A percentile compares a stretch with the other conserved stretches of the same genome.
phyloP scores from a whole-genome alignment of 1,139 yeast genomes.

The Sugiyamaella neomexicana region DNA sequence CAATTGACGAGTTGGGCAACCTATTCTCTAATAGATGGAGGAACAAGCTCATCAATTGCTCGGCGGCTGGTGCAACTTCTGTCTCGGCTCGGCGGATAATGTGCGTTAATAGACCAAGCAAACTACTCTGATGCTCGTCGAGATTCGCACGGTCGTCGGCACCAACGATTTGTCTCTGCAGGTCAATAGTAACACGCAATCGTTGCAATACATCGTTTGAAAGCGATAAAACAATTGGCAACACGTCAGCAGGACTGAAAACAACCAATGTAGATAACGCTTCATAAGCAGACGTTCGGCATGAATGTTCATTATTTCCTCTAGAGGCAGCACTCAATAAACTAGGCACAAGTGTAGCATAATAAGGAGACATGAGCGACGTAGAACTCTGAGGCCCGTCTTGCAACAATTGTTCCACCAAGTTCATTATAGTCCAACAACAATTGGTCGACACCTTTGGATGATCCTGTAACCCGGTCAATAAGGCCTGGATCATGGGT shows the following conservation, averaged over 20 bases:
- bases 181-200: slow-evolving; percentile 64
- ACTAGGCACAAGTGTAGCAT: slow-evolving; percentile 65
- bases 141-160: slow-evolving; percentile 71
- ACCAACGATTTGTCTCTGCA: slow-evolving; percentile 48
- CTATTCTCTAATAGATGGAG: slow-evolving; percentile 64
- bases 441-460: slow-evolving; percentile 93
- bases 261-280: slow-evolving; percentile 82
- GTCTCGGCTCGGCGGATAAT: slow-evolving; percentile 79
- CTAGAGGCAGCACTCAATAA: slow-evolving; percentile 68
- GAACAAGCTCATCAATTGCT: slow-evolving; percentile 80
- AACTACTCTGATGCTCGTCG: slow-evolving; percentile 86
- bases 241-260: slow-evolving; percentile 69
- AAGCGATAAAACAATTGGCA: slow-evolving; percentile 65
- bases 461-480: slow-evolving; percentile 79
- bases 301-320: slow-evolving; percentile 76
- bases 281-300: slow-evolving; percentile 96
- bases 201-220: slow-evolving; percentile 74
- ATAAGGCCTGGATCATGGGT: slow-evolving; percentile 66
- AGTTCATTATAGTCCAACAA: slow-evolving; percentile 94
- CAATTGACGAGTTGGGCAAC: slow-evolving; percentile 71
- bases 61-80: slow-evolving; percentile 69
- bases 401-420: slow-evolving; percentile 75
- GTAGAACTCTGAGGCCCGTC: slow-evolving; percentile 57
- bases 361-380: slow-evolving; percentile 72
- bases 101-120: slow-evolving; percentile 82